These are phyloP conservation scores for Phytophthora pistaciae DNA, from an alignment of 352 stramenopile species.

Conservation along the genomic window DNA sequence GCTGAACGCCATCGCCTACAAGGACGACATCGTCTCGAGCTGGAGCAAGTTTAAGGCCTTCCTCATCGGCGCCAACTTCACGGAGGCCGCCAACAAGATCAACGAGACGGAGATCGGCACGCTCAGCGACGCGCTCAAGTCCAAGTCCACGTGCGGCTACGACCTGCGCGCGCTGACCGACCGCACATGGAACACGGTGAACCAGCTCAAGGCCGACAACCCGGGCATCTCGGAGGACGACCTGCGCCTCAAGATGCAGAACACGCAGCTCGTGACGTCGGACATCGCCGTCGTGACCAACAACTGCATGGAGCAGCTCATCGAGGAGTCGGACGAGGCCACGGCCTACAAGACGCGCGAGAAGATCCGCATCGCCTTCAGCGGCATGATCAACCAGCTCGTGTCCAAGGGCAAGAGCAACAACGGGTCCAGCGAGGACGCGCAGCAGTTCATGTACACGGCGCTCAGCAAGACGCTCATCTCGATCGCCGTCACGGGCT, in stretches of 20 bases:
- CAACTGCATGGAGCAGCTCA: conserved; percentile 41
- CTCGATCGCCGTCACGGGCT: conserved; percentile 40
- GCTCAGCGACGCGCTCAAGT: conserved; percentile 39
- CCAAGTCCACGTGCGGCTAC: conserved; percentile 40
- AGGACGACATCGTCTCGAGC: conserved; percentile 28
- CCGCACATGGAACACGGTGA: conserved; percentile 39
- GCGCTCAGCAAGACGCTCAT: conserved; percentile 46
- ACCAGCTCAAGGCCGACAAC: conserved; percentile 37
- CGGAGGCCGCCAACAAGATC: conserved; percentile 26
- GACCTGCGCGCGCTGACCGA: conserved; percentile 45
- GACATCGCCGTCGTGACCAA: conserved; percentile 48
- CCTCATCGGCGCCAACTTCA: conserved; percentile 18
- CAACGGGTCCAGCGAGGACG: conserved; percentile 34
- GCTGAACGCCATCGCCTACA: conserved; percentile 35
- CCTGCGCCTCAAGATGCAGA: conserved; percentile 44
- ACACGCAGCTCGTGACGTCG: conserved; percentile 49
- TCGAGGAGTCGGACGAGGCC: conserved; percentile 12
- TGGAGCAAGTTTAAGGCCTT: conserved; percentile 38
- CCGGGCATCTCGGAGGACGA: conserved; percentile 36
- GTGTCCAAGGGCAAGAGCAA: conserved; percentile 34
- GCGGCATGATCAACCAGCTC: conserved; percentile 51
- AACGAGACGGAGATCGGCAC: conserved; percentile 24
- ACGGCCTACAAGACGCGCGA: conserved; percentile 41
- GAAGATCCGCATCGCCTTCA: conserved; percentile 47
- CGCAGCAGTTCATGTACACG: conserved; percentile 38